phyloP scores from a whole-genome alignment of 176 grass and related monocot genomes.

The Cenchrus purpureus region DNA sequence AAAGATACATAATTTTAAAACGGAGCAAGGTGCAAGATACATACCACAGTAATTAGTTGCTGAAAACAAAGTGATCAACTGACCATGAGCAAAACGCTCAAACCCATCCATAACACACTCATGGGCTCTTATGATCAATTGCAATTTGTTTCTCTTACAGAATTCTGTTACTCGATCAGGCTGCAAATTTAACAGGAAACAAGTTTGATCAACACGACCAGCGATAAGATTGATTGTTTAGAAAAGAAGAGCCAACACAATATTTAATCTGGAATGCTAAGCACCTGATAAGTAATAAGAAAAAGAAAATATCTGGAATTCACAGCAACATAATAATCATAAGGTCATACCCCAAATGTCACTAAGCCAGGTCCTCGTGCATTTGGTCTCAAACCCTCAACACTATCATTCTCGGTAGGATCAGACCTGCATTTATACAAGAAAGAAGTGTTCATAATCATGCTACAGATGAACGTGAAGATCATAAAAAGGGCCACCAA shows the following conservation, averaged over 20 bases:
- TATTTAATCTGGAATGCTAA: not conserved
- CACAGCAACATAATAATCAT: conserved; percentile 23
- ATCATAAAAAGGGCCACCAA: conserved; percentile 2
- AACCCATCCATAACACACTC: conserved; percentile 99
- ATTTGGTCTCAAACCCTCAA: conserved; percentile 99
- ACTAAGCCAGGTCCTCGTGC: conserved; percentile 96
- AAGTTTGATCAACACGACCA: conserved; percentile 13
- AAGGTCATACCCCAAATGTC: conserved; percentile 85
- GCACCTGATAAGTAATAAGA: not conserved
- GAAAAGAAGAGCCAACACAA: conserved; percentile 4
- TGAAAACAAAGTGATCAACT: conserved; percentile 97
- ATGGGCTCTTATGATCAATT: conserved; percentile 96
- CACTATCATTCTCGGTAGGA: conserved; percentile 97
- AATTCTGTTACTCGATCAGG: conserved; percentile 91
- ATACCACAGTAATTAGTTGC: conserved; percentile 99
- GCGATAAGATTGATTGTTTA: not conserved
- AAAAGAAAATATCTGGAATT: not conserved
- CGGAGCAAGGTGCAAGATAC: conserved; percentile 12
- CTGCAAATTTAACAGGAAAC: conserved; percentile 56
- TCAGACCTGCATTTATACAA: conserved; percentile 81
- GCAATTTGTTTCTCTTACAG: conserved; percentile 95
- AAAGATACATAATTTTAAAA: conserved; percentile 27
- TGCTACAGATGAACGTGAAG: not conserved
- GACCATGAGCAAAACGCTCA: conserved; percentile 94
- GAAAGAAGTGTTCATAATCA: conserved; percentile 18